A percentile compares a stretch with the other conserved stretches of the same genome.
Evolutionary conservation across 73 alveolate genomes (phyloP).

Genomic region (Paramecium biaurelia): DNA sequence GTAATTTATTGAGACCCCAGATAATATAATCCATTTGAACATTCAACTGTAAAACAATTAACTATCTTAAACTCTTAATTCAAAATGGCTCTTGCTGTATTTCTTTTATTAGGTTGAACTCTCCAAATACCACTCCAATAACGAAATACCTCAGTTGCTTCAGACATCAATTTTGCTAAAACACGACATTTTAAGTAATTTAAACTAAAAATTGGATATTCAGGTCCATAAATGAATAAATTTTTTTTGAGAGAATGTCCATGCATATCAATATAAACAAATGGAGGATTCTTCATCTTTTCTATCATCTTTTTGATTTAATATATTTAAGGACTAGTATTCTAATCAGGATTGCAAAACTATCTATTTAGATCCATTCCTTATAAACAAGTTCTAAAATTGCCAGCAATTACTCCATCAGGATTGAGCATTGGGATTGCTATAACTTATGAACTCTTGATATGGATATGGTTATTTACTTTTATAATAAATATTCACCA

Average conservation of each 20-base stretch:
- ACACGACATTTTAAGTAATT: slow-evolving; percentile 48
- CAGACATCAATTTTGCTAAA: slow-evolving; percentile 51
- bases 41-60: slow-evolving; percentile 58
- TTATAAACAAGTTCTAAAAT: slow-evolving; percentile 85
- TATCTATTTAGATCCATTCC: slow-evolving; percentile 92
- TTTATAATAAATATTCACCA: slow-evolving; percentile 65
- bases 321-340: slow-evolving; percentile 70
- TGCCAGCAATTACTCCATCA: slow-evolving; percentile 96
- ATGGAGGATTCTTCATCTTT: slow-evolving; percentile 57
- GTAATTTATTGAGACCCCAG: slow-evolving; percentile 17
- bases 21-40: slow-evolving; percentile 57
- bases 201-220: slow-evolving; percentile 54
- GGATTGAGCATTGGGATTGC: slow-evolving; percentile 96
- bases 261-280: slow-evolving; percentile 74
- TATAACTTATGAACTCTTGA: slow-evolving; percentile 52
- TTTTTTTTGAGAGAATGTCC: slow-evolving; percentile 71
- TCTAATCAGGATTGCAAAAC: slow-evolving; percentile 75
- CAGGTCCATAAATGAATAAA: slow-evolving; percentile 62
- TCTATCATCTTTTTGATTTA: slow-evolving; percentile 67
- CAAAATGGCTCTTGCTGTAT: slow-evolving; percentile 55
- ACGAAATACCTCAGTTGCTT: slow-evolving; percentile 49
- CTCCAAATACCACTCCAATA: slow-evolving; percentile 56
- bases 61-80: slow-evolving; percentile 37
- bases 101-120: slow-evolving; percentile 19
- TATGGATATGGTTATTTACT: slow-evolving; percentile 76